phyloP scores from a whole-genome alignment of 331 rosid species.

The Rhamnella rubrinervis region DNA sequence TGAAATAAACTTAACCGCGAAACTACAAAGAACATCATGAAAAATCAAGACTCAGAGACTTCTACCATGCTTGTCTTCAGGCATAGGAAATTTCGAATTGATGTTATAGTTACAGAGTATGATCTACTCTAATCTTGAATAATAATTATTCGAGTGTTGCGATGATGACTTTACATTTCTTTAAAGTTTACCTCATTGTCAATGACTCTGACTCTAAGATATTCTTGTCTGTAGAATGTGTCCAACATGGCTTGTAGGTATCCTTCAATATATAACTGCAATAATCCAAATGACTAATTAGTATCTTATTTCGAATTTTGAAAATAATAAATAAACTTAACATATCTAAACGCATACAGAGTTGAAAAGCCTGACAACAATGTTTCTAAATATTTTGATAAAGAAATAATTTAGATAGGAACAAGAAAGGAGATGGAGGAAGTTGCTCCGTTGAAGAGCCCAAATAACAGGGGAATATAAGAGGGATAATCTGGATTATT shows the following conservation, averaged over 20 bases:
- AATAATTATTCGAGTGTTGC: neutral
- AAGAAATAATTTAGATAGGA: too few relatives aligned
- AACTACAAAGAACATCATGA: neutral
- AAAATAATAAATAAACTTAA: too few relatives aligned
- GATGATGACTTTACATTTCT: constrained; percentile 16
- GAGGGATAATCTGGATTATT: too few relatives aligned
- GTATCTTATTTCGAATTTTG: neutral
- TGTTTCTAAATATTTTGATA: too few relatives aligned
- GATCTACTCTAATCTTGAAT: constrained; percentile 1
- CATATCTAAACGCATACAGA: neutral
- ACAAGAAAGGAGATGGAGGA: too few relatives aligned
- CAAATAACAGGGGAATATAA: too few relatives aligned
- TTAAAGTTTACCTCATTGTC: constrained; percentile 67
- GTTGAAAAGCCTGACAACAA: neutral
- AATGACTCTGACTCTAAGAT: constrained; percentile 81
- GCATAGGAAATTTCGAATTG: neutral
- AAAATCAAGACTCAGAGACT: neutral
- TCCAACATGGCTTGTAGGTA: constrained; percentile 99
- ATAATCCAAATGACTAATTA: constrained; percentile 17
- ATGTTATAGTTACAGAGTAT: constrained; percentile 1
- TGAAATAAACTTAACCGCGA: neutral
- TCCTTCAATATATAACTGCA: constrained; percentile 97
- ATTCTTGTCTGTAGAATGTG: constrained; percentile 82
- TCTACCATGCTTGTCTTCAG: constrained; percentile 1
- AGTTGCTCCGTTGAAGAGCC: too few relatives aligned